Evolutionary conservation across 2,329 filamentous ascomycete genomes (phyloP).

Genomic region (Endoconidiophora laricicola): DNA sequence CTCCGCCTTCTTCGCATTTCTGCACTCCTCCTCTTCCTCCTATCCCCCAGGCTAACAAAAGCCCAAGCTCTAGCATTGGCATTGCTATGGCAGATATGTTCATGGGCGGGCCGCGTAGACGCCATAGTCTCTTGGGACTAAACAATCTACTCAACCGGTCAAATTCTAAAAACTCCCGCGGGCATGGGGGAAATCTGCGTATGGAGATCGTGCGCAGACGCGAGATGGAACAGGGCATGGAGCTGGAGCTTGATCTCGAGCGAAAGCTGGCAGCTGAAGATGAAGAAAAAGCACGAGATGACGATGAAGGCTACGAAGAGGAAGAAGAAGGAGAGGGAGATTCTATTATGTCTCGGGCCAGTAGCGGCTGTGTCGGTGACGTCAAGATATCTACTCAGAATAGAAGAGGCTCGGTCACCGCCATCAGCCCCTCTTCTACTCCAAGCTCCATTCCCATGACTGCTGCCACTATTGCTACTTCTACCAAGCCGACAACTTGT

Average conservation of each 20-base stretch:
- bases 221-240: constrained; percentile 3
- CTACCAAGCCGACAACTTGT: no score
- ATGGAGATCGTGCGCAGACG: constrained; percentile 9
- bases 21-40: background rate
- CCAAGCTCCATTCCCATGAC: no score
- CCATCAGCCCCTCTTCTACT: no score
- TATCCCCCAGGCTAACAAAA: background rate
- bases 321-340: no score
- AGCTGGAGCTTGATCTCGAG: constrained; percentile 6
- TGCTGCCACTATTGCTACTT: no score
- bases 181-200: constrained; percentile 2
- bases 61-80: background rate
- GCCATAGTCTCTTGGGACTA: background rate
- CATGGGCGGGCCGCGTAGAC: background rate
- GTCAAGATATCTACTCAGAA: no score
- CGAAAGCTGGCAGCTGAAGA: constrained; percentile 4
- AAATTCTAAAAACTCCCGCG: background rate
- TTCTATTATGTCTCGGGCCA: no score
- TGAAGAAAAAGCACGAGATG: background rate
- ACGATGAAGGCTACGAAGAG: no score
- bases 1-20: no score
- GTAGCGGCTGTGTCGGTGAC: no score
- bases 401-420: no score
- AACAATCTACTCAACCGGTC: background rate
- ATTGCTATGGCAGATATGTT: background rate